Percentiles rank a stretch among this genome's conserved stretches.
Conservation (phyloP, 2,329 filamentous ascomycete genomes). For the Cadophora malorum region DNA sequence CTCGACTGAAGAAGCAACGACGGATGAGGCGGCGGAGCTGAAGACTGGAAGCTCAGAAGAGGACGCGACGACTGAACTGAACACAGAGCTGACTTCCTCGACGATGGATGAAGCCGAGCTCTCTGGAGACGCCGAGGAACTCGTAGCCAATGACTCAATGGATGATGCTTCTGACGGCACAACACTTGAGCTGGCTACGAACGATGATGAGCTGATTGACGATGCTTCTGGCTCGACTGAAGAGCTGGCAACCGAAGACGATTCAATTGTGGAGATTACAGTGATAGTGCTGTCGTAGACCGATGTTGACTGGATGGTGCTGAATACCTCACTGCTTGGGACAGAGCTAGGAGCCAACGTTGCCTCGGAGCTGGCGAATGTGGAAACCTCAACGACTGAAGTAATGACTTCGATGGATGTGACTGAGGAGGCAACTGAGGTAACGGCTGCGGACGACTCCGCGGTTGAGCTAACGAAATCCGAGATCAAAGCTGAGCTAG, state of each 20-base stretch:
- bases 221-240: background rate
- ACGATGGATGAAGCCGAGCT: background rate
- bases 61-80: background rate
- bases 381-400: background rate
- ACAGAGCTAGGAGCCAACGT: background rate
- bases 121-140: background rate
- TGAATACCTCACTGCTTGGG: background rate
- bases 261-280: background rate
- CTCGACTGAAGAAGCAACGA: background rate
- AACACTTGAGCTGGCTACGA: background rate
- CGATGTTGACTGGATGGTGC: background rate
- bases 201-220: background rate
- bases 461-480: background rate
- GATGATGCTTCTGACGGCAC: background rate
- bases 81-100: background rate
- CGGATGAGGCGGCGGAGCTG: too few relatives aligned
- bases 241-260: slow-evolving; percentile 1
- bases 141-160: background rate
- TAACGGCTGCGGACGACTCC: background rate
- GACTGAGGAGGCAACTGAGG: background rate
- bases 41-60: too few relatives aligned
- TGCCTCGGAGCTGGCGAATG: background rate
- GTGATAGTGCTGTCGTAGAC: background rate
- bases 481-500: background rate
- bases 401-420: background rate